Evolutionary conservation across 1,284 basidiomycete genomes (phyloP).

Genomic region (Papiliotrema laurentii): DNA sequence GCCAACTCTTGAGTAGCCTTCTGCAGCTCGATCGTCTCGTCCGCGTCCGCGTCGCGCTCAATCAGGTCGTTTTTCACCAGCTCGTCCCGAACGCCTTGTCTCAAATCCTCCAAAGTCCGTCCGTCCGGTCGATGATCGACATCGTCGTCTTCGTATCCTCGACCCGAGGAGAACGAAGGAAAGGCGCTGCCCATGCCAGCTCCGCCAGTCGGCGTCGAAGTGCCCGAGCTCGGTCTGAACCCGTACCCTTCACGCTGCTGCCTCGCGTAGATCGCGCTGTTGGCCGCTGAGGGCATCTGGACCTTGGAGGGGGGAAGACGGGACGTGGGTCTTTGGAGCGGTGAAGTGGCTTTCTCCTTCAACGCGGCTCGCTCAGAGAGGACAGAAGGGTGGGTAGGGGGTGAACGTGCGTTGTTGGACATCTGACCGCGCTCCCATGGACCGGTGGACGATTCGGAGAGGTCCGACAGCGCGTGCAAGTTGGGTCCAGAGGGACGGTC

Average conservation of each 20-base stretch:
- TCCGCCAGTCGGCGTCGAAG: slow-evolving; percentile 55
- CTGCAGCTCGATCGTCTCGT: slow-evolving; percentile 9
- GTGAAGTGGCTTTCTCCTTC: background rate
- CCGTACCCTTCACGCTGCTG: slow-evolving; percentile 66
- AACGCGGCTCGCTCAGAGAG: slow-evolving; percentile 9
- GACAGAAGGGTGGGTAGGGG: slow-evolving; percentile 23
- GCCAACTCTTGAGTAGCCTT: slow-evolving; percentile 1
- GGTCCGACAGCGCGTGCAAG: slow-evolving; percentile 28
- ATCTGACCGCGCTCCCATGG: slow-evolving; percentile 44
- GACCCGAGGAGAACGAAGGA: slow-evolving; percentile 8
- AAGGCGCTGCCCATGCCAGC: background rate
- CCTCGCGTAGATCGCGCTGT: background rate
- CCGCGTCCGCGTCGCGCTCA: slow-evolving; percentile 15
- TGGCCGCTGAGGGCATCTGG: background rate
- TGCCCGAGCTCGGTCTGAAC: slow-evolving; percentile 64
- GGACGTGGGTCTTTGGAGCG: background rate
- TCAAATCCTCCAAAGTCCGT: slow-evolving; percentile 21
- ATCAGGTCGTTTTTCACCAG: slow-evolving; percentile 18
- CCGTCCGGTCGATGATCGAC: slow-evolving; percentile 30
- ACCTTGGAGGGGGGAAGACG: background rate
- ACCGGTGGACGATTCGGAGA: slow-evolving; percentile 44
- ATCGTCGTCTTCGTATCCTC: slow-evolving; percentile 26
- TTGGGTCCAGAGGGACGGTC: slow-evolving; percentile 14
- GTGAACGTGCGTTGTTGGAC: slow-evolving; percentile 34
- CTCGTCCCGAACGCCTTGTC: slow-evolving; percentile 23